phyloP scores from a whole-genome alignment of 257 asterid genomes.

The Solanum sitiens region DNA sequence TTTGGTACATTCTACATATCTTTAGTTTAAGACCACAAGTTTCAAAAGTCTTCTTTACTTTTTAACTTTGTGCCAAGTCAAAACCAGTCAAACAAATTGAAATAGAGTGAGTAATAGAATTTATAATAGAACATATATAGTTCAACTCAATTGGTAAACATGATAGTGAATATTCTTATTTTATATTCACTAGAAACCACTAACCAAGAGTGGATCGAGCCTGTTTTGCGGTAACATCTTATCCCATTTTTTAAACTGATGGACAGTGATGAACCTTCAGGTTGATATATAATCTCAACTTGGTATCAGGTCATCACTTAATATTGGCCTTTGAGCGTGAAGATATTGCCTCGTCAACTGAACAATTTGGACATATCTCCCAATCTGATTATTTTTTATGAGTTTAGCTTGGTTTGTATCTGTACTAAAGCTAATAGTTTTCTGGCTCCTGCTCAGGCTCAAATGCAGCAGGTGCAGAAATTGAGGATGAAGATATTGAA shows the following conservation, averaged over 20 bases:
- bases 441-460: slow-evolving; percentile 23
- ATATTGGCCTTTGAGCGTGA: background rate
- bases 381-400: background rate
- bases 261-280: background rate
- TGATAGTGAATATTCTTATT: background rate
- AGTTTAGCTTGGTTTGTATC: slow-evolving; percentile 1
- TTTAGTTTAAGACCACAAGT: background rate
- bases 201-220: background rate
- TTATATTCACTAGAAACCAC: background rate
- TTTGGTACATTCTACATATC: background rate
- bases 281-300: background rate
- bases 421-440: background rate
- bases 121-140: background rate
- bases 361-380: background rate
- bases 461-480: slow-evolving; percentile 18
- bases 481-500: slow-evolving; percentile 62
- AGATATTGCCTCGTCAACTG: background rate
- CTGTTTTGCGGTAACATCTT: background rate
- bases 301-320: background rate
- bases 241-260: background rate
- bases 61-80: background rate
- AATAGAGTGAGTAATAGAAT: background rate
- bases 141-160: background rate
- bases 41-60: background rate
- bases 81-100: background rate